Evolutionary conservation across 2,329 filamentous ascomycete genomes (phyloP).

Genomic region (Clonostachys sp.): DNA sequence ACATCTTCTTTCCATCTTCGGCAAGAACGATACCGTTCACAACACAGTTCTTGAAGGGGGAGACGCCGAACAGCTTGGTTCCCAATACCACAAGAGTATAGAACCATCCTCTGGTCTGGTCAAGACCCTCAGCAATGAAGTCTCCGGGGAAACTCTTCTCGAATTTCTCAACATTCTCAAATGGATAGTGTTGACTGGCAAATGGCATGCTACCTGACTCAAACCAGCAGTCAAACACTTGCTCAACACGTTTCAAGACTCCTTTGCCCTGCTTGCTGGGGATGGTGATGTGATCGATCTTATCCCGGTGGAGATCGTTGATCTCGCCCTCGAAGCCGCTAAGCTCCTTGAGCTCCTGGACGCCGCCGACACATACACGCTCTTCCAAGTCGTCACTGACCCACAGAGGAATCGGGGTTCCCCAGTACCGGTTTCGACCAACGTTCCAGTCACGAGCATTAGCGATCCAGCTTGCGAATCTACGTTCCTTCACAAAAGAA

Average conservation of each 20-base stretch:
- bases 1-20: slow-evolving; percentile 98
- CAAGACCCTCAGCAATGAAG: slow-evolving; percentile 89
- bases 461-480: slow-evolving; percentile 87
- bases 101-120: slow-evolving; percentile 96
- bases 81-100: slow-evolving; percentile 88
- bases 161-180: slow-evolving; percentile 80
- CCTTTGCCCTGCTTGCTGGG: slow-evolving; percentile 86
- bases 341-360: slow-evolving; percentile 76
- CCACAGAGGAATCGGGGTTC: slow-evolving; percentile 89
- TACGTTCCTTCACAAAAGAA: slow-evolving; percentile 81
- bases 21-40: slow-evolving; percentile 93
- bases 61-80: slow-evolving; percentile 77
- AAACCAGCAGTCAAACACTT: slow-evolving; percentile 97
- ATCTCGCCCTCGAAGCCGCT: slow-evolving; percentile 84
- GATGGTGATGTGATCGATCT: slow-evolving; percentile 91
- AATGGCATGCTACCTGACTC: slow-evolving; percentile 97
- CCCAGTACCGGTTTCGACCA: slow-evolving; percentile 91
- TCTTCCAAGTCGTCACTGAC: slow-evolving; percentile 86
- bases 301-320: slow-evolving; percentile 84
- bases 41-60: slow-evolving; percentile 94
- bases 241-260: slow-evolving; percentile 71
- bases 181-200: slow-evolving; percentile 85
- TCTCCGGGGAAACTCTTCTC: slow-evolving; percentile 81
- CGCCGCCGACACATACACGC: slow-evolving; percentile 78
- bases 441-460: slow-evolving; percentile 96